phyloP scores from a whole-genome alignment of 2,329 filamentous ascomycete genomes.

The Fusarium sp. region DNA sequence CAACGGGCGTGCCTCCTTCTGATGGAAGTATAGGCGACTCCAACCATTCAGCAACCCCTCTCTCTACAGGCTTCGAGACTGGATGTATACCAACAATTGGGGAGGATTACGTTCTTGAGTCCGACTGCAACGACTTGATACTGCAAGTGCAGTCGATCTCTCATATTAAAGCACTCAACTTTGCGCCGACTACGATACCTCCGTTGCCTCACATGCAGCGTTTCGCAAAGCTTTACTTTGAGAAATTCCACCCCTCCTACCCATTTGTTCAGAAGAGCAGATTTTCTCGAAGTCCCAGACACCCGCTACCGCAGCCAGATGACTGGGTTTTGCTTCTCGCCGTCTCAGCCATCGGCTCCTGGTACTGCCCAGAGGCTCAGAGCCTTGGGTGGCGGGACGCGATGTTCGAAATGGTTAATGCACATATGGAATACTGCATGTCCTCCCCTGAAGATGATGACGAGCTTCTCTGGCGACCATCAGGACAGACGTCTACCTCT shows the following conservation, averaged over 20 bases:
- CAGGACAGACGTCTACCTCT: not conserved
- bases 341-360: not conserved
- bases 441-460: not conserved
- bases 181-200: not conserved
- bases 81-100: not conserved
- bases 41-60: not conserved
- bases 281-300: not conserved
- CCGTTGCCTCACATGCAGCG: slow-evolving; percentile 13
- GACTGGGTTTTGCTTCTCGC: not conserved
- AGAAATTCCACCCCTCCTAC: slow-evolving; percentile 29
- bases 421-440: not conserved
- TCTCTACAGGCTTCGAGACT: not conserved
- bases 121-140: not conserved
- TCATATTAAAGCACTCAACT: not conserved
- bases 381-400: not conserved
- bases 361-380: not conserved
- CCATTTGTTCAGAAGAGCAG: slow-evolving; percentile 21
- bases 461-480: not conserved
- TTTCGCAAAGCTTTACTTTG: slow-evolving; percentile 29
- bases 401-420: not conserved
- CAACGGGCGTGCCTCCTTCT: not conserved
- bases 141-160: not conserved
- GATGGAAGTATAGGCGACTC: not conserved
- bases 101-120: not conserved
- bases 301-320: not conserved